phyloP scores from a whole-genome alignment of 345 rosid species.

The Cochlearia excelsa region DNA sequence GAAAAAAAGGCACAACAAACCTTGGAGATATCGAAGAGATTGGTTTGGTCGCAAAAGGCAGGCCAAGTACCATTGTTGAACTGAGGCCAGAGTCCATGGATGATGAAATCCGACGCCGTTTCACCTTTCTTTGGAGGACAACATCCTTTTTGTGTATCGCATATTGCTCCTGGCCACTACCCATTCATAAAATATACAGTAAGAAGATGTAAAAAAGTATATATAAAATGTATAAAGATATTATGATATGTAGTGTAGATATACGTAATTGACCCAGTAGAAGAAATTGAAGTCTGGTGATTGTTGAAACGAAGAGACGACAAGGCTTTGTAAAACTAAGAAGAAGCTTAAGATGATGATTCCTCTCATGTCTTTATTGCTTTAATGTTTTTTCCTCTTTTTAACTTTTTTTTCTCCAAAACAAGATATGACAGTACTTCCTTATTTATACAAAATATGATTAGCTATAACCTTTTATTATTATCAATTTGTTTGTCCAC shows the following conservation, averaged over 20 bases:
- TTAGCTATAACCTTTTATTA: too few relatives aligned
- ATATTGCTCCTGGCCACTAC: constrained; percentile 84
- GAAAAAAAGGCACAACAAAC: neutral
- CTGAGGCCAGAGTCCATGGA: constrained; percentile 96
- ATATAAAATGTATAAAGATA: neutral
- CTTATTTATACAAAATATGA: too few relatives aligned
- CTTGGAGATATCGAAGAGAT: constrained; percentile 37
- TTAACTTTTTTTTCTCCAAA: too few relatives aligned
- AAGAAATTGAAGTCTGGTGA: too few relatives aligned
- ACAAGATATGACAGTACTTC: too few relatives aligned
- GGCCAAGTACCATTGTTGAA: constrained; percentile 75
- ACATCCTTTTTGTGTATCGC: constrained; percentile 63
- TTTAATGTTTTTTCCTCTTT: too few relatives aligned
- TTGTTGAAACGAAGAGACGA: too few relatives aligned
- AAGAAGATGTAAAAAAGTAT: neutral
- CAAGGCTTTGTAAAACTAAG: too few relatives aligned
- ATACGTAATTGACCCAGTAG: too few relatives aligned
- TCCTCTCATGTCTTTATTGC: too few relatives aligned
- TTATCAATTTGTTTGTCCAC: too few relatives aligned
- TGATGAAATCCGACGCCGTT: constrained; percentile 64
- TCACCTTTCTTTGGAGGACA: constrained; percentile 71
- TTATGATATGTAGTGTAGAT: neutral
- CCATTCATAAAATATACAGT: neutral
- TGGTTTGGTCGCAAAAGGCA: constrained; percentile 47
- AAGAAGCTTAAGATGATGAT: too few relatives aligned